Conservation (phyloP, 2,329 filamentous ascomycete species). For the Fusarium tupiense region DNA sequence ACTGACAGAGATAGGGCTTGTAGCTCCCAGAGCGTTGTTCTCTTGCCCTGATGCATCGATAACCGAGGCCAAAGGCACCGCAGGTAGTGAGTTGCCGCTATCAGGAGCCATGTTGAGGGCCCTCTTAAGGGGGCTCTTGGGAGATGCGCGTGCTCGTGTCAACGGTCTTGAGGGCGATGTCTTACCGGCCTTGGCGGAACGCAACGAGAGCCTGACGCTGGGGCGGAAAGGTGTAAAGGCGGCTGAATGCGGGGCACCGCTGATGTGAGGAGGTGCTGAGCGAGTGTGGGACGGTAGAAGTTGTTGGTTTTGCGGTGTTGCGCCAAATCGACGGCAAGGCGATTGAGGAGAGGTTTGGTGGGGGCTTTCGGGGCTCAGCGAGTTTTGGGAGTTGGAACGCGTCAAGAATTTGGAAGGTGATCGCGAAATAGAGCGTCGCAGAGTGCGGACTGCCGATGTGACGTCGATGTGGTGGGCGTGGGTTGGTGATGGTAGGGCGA, state of each 20-base stretch:
- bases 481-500: conserved; percentile 88
- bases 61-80: conserved; percentile 52
- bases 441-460: conserved; percentile 80
- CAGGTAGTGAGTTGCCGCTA: conserved; percentile 71
- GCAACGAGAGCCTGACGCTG: conserved; percentile 72
- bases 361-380: conserved; percentile 60
- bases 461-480: conserved; percentile 85
- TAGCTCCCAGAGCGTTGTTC: conserved; percentile 53
- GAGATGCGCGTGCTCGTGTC: conserved; percentile 74
- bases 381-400: conserved; percentile 59
- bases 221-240: conserved; percentile 73
- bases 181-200: conserved; percentile 69
- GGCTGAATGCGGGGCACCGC: conserved; percentile 52
- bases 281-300: conserved; percentile 46
- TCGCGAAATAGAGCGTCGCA: conserved; percentile 87
- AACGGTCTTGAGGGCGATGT: conserved; percentile 63
- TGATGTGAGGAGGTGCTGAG: conserved; percentile 49
- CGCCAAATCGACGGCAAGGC: conserved; percentile 58
- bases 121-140: conserved; percentile 84
- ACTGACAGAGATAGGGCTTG: conserved; percentile 42
- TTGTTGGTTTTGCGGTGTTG: conserved; percentile 51
- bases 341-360: conserved; percentile 60
- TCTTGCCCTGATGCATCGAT: conserved; percentile 54
- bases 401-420: conserved; percentile 91
- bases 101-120: conserved; percentile 76